Conservation (phyloP, 495 filamentous ascomycete species). For the Aspergillus coremiiformis region DNA sequence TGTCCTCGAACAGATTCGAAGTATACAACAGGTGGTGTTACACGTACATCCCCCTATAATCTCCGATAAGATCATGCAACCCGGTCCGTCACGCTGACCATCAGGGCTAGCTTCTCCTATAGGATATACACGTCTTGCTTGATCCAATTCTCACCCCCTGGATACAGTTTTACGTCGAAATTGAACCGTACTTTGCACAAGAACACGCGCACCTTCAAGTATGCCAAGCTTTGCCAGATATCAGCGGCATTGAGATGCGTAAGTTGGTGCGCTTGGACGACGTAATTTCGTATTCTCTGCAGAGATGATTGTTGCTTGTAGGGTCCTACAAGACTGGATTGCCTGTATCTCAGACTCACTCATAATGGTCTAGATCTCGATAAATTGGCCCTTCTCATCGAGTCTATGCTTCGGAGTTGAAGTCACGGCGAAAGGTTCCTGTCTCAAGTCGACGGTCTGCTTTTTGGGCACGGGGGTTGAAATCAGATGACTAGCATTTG, state of each 20-base stretch:
- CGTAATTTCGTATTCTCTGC: background rate
- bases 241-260: background rate
- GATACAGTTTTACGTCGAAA: constrained; percentile 41
- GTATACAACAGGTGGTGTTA: too few species aligned
- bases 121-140: constrained; percentile 28
- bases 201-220: constrained; percentile 46
- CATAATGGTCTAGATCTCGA: background rate
- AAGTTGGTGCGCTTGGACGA: background rate
- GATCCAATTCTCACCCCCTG: constrained; percentile 27
- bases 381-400: background rate
- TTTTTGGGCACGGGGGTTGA: background rate
- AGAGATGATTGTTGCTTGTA: too few species aligned
- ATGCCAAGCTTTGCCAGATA: constrained; percentile 34
- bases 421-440: background rate
- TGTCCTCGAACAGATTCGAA: too few species aligned
- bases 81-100: constrained; percentile 10
- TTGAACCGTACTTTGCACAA: constrained; percentile 44
- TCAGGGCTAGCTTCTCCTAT: constrained; percentile 29
- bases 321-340: background rate
- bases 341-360: background rate
- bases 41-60: too few species aligned
- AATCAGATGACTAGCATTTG: background rate
- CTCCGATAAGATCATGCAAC: background rate
- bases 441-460: background rate
- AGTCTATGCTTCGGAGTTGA: background rate